A percentile compares a stretch with the other conserved stretches of the same genome.
Conservation (phyloP, 768 basidiomycete genomes). For the Mycena galericulata region DNA sequence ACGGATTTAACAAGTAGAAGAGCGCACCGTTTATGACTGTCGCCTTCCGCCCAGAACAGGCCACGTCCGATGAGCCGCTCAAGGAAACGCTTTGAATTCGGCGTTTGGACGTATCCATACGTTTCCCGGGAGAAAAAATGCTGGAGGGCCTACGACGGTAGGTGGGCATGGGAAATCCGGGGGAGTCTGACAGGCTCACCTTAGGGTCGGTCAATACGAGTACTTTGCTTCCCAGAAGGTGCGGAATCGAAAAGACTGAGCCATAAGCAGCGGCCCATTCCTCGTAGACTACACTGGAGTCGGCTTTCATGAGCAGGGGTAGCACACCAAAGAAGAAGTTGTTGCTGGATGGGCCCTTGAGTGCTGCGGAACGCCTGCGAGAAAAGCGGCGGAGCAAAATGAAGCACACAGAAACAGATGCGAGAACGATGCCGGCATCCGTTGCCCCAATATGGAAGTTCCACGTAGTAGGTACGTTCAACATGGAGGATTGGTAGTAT, state of each 20-base stretch:
- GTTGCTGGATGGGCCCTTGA: conserved; percentile 56
- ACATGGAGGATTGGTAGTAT: no score
- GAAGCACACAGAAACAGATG: background rate
- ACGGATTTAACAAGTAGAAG: background rate
- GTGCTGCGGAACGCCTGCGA: conserved; percentile 40
- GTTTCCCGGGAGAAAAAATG: conserved; percentile 67
- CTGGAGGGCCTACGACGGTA: conserved; percentile 45
- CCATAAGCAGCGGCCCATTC: conserved; percentile 63
- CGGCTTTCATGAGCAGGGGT: conserved; percentile 43
- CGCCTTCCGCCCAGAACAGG: conserved; percentile 50
- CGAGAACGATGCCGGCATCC: background rate
- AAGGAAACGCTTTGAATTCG: conserved; percentile 46
- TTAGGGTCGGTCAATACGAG: conserved; percentile 41
- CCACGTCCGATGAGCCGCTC: conserved; percentile 42
- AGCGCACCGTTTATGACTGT: conserved; percentile 44
- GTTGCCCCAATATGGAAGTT: background rate
- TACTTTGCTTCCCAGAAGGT: conserved; percentile 46
- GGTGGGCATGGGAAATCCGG: no score
- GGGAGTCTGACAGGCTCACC: conserved; percentile 33
- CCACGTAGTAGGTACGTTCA: background rate
- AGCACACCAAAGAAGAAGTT: conserved; percentile 58
- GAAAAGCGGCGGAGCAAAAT: background rate
- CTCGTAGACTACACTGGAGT: conserved; percentile 52
- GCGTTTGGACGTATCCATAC: conserved; percentile 51
- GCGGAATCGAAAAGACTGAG: conserved; percentile 54